A percentile compares a stretch with the other conserved stretches of the same genome.
phyloP scores from a whole-genome alignment of 345 rosid species.

The Kandelia obovata region DNA sequence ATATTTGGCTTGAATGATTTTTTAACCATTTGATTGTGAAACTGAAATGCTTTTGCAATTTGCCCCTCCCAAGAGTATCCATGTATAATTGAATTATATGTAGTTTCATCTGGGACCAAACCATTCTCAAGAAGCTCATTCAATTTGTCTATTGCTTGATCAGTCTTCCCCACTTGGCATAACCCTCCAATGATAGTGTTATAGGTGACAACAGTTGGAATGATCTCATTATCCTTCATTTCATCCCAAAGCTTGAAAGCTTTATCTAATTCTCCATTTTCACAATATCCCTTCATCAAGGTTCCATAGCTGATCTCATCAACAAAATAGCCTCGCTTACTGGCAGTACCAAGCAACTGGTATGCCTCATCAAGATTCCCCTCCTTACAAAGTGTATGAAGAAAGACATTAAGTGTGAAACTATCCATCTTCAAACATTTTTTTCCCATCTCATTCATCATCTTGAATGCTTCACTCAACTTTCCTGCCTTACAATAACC shows the following conservation, averaged over 20 bases:
- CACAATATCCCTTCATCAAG: conserved; percentile 61
- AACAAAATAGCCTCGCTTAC: conserved; percentile 59
- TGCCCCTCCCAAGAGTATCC: conserved; percentile 67
- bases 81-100: conserved; percentile 62
- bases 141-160: conserved; percentile 58
- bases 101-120: conserved; percentile 58
- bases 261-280: conserved; percentile 38
- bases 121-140: conserved; percentile 64
- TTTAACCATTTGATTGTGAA: conserved; percentile 63
- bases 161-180: conserved; percentile 60
- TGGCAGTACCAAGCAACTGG: conserved; percentile 47
- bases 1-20: conserved; percentile 66
- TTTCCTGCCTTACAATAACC: conserved; percentile 62
- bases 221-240: conserved; percentile 64
- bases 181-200: conserved; percentile 67
- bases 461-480: conserved; percentile 54
- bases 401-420: conserved; percentile 65
- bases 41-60: conserved; percentile 78
- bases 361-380: conserved; percentile 56
- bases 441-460: conserved; percentile 69
- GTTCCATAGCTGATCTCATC: conserved; percentile 84
- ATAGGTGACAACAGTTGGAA: conserved; percentile 61
- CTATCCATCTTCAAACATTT: conserved; percentile 70
- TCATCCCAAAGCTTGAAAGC: conserved; percentile 76
- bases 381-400: conserved; percentile 56